Base-by-base conservation (phyloP, 1,139 yeast genomes). In the Yamadazyma spencermartinsiae region DNA sequence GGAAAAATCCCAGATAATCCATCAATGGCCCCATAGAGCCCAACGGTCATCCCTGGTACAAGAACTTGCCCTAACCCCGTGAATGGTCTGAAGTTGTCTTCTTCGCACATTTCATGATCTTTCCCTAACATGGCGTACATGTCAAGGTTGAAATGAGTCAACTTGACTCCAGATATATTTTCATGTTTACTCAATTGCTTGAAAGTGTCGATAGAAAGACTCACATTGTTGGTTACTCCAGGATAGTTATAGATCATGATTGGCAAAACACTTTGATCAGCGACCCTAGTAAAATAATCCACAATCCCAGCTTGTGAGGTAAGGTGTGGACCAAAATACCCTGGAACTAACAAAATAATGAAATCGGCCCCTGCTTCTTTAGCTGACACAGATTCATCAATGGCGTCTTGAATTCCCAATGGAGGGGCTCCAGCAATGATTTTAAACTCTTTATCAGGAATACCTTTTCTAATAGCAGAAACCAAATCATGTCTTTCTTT, bases 41-140 rank as follows among this genome's bases (percentile, higher is more conserved):
- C 76, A n/a, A 69, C 72, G 1, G 66, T 43, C 39, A 71, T 48
- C 4, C 72, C 71, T 16, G 78, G 76, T 23, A 72, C 49, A 39
- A 73, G 52, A 19, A 71, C 56, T 52, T 73, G 77, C 17, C 79
- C 79, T 27, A 72, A 54, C 5, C 78, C 79, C n/a, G 76, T 68
- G 52, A 70, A 63, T n/a, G 65, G 54, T 35, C 58, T 45, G 57
- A 73, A 73, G 47, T 66, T 61, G 44, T 65, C 58, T 35, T 51
- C 41, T 32, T 57, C 52, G 34, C 64, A 58, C 31, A 58, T 55
- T 27, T 64, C 40, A 1, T 11, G 59, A 46, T 62, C 61, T 32
- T 63, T 56, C 4, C 74, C 76, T 34, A 73, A 53, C 40, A 68
- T 50, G 10, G 68, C 55, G 39, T 64, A 66, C 52, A 52, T 56